Base-by-base conservation (phyloP, 1,139 yeast species). In the Nakaseomyces nivariensis region DNA sequence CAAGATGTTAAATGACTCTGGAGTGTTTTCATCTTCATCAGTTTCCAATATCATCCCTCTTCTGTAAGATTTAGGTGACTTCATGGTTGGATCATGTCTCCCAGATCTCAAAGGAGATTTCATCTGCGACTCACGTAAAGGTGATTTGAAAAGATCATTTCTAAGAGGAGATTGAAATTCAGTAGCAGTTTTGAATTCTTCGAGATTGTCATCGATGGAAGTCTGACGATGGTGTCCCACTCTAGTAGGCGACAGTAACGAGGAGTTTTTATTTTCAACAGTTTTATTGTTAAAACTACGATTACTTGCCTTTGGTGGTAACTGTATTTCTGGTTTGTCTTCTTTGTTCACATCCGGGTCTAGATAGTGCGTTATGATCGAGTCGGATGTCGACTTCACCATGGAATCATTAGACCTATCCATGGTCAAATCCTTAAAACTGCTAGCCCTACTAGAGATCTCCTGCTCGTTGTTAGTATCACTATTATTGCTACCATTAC, bases 1-100 rank as follows among this genome's bases (percentile, higher is more conserved):
- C n/a, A 41, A 13, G 10, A 41, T 27, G n/a, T 29, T 27, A 22
- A 41, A 41, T 3, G 44, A 41, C 5, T 41, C 44, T n/a, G 44
- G 44, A 13, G 34, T 41, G 29, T 29, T 41, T 29, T 41, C 44
- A 13, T 41, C 44, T 9, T 51, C 47, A 26, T 51, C 52, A 24
- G 50, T 52, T 17, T 48, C 45, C 32, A 52, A 37, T n/a, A 50
- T 48, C 32, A 52, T 40, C 11, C 54, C 54, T 29, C 48, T 47
- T 22, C 53, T 25, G 32, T 46, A 46, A 8, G 48, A 45, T n/a
- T 40, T 48, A 13, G 56, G 56, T 3, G 56, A 53, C 38, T 44
- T 46, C 22, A 31, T 24, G 6, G 38, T 7, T 22, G 10, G 13
- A 11, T 48, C 50, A 9, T 49, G 45, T 5, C 24, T 29, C 10